phyloP scores from a whole-genome alignment of 2,329 filamentous ascomycete species.

The Fusarium tricinctum region DNA sequence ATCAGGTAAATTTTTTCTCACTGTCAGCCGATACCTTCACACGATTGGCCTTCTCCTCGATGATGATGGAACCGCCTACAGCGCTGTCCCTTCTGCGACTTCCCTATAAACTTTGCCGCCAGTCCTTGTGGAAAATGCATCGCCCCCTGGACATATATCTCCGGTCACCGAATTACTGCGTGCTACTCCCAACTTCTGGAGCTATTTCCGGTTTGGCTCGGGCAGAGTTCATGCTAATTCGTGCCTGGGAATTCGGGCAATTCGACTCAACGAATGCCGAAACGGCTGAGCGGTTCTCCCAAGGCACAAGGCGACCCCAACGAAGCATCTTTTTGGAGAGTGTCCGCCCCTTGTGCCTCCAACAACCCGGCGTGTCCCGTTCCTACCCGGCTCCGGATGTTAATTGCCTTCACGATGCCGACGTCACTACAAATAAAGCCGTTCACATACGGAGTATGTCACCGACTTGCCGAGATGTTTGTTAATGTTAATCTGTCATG shows the following conservation, averaged over 20 bases:
- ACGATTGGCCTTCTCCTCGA: constrained; percentile 26
- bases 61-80: constrained; percentile 29
- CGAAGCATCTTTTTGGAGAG: constrained; percentile 3
- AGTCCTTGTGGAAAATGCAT: background rate
- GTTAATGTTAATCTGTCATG: constrained; percentile 14
- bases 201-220: constrained; percentile 20
- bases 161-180: constrained; percentile 34
- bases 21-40: constrained; percentile 16
- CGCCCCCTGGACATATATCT: constrained; percentile 46
- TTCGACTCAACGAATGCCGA: constrained; percentile 41
- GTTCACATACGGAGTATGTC: constrained; percentile 18
- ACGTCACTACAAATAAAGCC: constrained; percentile 40
- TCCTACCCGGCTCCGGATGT: constrained; percentile 42
- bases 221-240: constrained; percentile 21
- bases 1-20: constrained; percentile 48
- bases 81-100: constrained; percentile 25
- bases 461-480: constrained; percentile 19
- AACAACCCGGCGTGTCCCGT: constrained; percentile 44
- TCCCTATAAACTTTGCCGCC: constrained; percentile 11
- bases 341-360: constrained; percentile 12
- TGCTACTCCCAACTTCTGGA: constrained; percentile 11
- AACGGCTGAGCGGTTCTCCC: constrained; percentile 15
- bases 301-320: constrained; percentile 30
- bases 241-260: constrained; percentile 37
- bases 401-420: constrained; percentile 33